phyloP scores from a whole-genome alignment of 2,329 filamentous ascomycete species.

The Orbilia brochopaga region DNA sequence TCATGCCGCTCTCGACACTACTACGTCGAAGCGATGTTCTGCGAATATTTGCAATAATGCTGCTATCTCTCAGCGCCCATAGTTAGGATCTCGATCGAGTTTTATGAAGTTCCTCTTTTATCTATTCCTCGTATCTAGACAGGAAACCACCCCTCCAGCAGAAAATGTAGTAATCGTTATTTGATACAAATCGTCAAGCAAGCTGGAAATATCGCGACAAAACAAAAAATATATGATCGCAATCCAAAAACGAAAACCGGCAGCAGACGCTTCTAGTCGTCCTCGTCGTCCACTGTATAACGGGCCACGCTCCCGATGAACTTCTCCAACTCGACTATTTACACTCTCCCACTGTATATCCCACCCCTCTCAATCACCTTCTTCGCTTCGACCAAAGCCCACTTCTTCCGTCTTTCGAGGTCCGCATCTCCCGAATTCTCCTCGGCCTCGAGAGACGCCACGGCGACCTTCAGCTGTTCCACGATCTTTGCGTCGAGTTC shows the following conservation, averaged over 20 bases:
- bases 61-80: neutral
- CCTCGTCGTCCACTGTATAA: constrained; percentile 36
- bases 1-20: too few relatives aligned
- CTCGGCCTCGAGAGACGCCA: constrained; percentile 36
- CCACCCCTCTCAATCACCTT: constrained; percentile 45
- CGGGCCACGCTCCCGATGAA: neutral
- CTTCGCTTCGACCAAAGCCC: constrained; percentile 43
- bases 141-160: constrained; percentile 9
- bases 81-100: neutral
- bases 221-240: constrained; percentile 8
- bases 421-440: constrained; percentile 41
- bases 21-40: neutral
- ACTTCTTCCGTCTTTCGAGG: constrained; percentile 46
- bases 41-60: neutral
- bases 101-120: constrained; percentile 9
- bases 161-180: constrained; percentile 42
- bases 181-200: constrained; percentile 39
- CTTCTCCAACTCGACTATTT: constrained; percentile 13
- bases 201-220: constrained; percentile 18
- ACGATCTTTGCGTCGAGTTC: constrained; percentile 45
- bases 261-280: constrained; percentile 37
- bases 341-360: constrained; percentile 31
- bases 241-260: constrained; percentile 4
- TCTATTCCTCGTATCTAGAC: constrained; percentile 34
- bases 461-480: constrained; percentile 39